These are phyloP conservation scores for Ehretia macrophylla DNA, from an alignment of 257 asterid species.

Conservation along the genomic window DNA sequence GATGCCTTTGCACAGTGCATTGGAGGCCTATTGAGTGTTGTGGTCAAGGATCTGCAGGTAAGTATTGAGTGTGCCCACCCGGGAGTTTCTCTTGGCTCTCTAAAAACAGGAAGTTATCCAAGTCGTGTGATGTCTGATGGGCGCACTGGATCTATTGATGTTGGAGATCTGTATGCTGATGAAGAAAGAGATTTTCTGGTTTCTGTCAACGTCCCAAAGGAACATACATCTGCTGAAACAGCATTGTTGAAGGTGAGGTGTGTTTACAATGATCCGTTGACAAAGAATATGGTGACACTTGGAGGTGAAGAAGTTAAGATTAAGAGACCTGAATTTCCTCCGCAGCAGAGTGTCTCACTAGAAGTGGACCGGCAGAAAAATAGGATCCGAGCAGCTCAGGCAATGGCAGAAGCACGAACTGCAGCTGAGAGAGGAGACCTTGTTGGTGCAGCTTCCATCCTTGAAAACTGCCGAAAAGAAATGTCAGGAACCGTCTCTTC, in stretches of 20 bases:
- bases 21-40: slow-evolving; percentile 93
- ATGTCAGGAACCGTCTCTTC: slow-evolving; percentile 63
- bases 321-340: slow-evolving; percentile 43
- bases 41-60: slow-evolving; percentile 68
- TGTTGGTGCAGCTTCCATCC: slow-evolving; percentile 57
- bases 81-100: slow-evolving; percentile 37
- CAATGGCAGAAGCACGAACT: slow-evolving; percentile 68
- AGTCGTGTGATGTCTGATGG: slow-evolving; percentile 44
- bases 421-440: slow-evolving; percentile 81
- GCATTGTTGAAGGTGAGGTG: slow-evolving; percentile 59
- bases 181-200: slow-evolving; percentile 91
- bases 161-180: slow-evolving; percentile 89
- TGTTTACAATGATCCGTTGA: slow-evolving; percentile 61
- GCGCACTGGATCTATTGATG: slow-evolving; percentile 58
- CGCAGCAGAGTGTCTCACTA: slow-evolving; percentile 40
- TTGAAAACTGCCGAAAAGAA: slow-evolving; percentile 53
- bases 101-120: slow-evolving; percentile 79
- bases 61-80: slow-evolving; percentile 56
- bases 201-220: slow-evolving; percentile 61
- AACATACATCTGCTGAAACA: slow-evolving; percentile 43
- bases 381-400: slow-evolving; percentile 79
- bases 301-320: slow-evolving; percentile 54
- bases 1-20: slow-evolving; percentile 99
- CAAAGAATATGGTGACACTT: slow-evolving; percentile 44
- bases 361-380: slow-evolving; percentile 94